These are phyloP conservation scores for Volvariella volvacea DNA, from an alignment of 1,284 basidiomycete species.

Conservation along the genomic window DNA sequence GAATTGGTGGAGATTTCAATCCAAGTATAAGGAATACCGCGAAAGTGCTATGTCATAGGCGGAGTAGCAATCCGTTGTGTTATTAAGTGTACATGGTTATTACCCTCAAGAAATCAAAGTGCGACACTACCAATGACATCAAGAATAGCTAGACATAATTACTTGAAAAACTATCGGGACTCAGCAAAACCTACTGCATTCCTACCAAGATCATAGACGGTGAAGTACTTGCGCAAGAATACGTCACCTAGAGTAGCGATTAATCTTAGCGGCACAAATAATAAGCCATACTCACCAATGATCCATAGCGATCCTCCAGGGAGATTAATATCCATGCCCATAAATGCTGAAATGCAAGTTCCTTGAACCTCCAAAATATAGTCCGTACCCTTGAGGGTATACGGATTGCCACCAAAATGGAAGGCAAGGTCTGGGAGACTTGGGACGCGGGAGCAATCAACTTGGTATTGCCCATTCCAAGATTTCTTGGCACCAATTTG, in stretches of 20 bases:
- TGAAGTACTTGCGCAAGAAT: slow-evolving; percentile 88
- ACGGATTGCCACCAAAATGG: slow-evolving; percentile 77
- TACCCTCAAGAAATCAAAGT: no score
- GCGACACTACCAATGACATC: no score
- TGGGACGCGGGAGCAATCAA: slow-evolving; percentile 86
- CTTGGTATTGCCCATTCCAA: slow-evolving; percentile 92
- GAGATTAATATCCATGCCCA: slow-evolving; percentile 86
- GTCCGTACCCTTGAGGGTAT: slow-evolving; percentile 77
- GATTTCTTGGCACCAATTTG: slow-evolving; percentile 90
- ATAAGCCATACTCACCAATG: slow-evolving; percentile 54
- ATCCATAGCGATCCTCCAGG: slow-evolving; percentile 91
- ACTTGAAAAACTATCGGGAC: no score
- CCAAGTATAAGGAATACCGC: no score
- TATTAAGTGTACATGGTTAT: no score
- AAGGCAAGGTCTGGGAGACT: slow-evolving; percentile 84
- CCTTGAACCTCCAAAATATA: slow-evolving; percentile 88
- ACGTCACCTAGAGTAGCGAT: slow-evolving; percentile 51
- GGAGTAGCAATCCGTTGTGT: no score
- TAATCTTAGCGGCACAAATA: slow-evolving; percentile 6
- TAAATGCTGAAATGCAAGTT: slow-evolving; percentile 94
- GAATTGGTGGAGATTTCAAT: no score
- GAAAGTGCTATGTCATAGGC: no score
- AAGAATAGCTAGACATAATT: no score
- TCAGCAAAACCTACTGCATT: slow-evolving; percentile 85
- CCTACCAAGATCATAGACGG: slow-evolving; percentile 86